These are phyloP conservation scores for Oxyria digyna DNA, from an alignment of 148 eudicot genomes.

Conservation along the genomic window DNA sequence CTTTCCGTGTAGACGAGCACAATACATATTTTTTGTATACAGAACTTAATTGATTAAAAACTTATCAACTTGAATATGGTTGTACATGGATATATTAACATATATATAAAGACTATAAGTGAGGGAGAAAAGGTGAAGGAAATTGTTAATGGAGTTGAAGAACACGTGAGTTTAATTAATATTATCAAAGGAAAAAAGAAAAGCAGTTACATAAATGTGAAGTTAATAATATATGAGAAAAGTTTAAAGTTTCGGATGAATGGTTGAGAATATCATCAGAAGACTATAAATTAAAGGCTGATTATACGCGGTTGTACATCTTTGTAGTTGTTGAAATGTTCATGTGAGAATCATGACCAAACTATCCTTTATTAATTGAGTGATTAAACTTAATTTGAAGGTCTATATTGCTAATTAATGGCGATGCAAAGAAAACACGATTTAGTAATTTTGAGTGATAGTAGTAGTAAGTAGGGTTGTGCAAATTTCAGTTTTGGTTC, in stretches of 20 bases:
- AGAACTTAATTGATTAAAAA: no score
- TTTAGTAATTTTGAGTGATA: no score
- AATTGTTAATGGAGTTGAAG: background rate
- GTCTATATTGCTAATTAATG: background rate
- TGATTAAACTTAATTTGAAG: background rate
- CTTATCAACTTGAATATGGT: background rate
- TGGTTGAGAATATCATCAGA: constrained; percentile 1
- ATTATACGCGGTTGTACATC: background rate
- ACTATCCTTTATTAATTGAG: background rate
- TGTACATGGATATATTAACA: background rate
- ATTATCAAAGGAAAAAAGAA: background rate
- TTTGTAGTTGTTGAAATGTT: background rate
- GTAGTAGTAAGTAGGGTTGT: no score
- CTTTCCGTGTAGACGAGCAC: background rate
- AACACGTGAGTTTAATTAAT: background rate
- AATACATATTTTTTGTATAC: background rate
- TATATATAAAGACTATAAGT: background rate
- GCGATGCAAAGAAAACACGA: background rate
- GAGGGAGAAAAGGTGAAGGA: background rate
- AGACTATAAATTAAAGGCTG: background rate
- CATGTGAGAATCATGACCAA: background rate
- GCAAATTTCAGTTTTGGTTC: no score
- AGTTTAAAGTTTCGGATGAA: background rate
- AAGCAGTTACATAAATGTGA: background rate
- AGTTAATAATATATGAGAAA: background rate